phyloP scores from a whole-genome alignment of 106 monocot genomes.

The Chionographis japonica region DNA sequence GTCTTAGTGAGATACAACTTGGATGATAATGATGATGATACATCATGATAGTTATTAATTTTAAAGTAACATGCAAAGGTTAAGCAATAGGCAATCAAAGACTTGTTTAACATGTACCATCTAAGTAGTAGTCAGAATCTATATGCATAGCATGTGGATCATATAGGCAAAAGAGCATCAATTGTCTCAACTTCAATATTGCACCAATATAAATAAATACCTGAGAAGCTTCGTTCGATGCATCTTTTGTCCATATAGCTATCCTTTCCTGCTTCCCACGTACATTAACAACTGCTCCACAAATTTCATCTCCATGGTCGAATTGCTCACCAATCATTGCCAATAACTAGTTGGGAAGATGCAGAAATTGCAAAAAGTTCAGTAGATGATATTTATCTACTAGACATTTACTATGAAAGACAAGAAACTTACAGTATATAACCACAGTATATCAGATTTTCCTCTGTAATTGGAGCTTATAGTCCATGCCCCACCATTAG shows the following conservation, averaged over 20 bases:
- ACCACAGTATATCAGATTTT: constrained; percentile 54
- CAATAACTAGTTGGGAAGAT: constrained; percentile 25
- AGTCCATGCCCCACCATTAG: constrained; percentile 67
- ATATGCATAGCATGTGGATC: too few species aligned
- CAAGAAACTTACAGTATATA: constrained; percentile 43
- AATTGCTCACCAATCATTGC: constrained; percentile 77
- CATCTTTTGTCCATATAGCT: constrained; percentile 71
- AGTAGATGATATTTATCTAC: background rate
- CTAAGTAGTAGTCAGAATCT: too few species aligned
- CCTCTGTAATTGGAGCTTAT: constrained; percentile 24
- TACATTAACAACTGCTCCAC: constrained; percentile 63
- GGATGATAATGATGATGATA: too few species aligned
- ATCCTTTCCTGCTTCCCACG: constrained; percentile 49
- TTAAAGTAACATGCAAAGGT: too few species aligned
- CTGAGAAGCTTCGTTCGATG: constrained; percentile 45
- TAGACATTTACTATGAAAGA: background rate
- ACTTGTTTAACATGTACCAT: too few species aligned
- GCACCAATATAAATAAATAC: constrained; percentile 13
- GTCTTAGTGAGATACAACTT: too few species aligned
- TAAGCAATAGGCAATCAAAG: too few species aligned
- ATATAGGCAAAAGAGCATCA: too few species aligned
- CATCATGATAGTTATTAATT: too few species aligned
- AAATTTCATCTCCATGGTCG: constrained; percentile 57
- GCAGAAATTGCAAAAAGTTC: background rate
- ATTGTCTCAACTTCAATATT: too few species aligned